phyloP scores from a whole-genome alignment of 1,139 yeast species.

The Zygoascus meyerae region DNA sequence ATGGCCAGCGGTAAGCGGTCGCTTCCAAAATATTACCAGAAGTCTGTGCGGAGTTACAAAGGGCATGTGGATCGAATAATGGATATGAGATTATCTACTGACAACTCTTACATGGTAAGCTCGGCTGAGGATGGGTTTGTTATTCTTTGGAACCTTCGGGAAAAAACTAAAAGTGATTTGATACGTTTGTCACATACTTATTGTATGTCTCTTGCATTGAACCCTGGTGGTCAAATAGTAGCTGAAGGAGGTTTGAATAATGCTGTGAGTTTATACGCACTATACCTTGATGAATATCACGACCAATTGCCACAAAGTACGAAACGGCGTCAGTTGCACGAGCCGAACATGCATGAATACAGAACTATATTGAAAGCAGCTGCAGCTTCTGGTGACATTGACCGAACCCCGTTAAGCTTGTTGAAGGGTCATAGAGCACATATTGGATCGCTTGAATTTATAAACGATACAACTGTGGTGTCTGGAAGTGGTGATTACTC shows the following conservation, averaged over 20 bases:
- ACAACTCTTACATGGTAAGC: slow-evolving; percentile 55
- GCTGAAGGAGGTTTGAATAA: slow-evolving; percentile 87
- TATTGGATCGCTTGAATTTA: slow-evolving; percentile 66
- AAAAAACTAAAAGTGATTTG: slow-evolving; percentile 68
- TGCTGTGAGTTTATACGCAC: slow-evolving; percentile 57
- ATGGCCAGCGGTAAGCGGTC: slow-evolving; percentile 19
- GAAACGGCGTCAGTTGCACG: slow-evolving; percentile 71
- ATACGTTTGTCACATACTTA: slow-evolving; percentile 55
- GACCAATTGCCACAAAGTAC: neutral
- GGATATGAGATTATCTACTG: slow-evolving; percentile 61
- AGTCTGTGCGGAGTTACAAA: slow-evolving; percentile 36
- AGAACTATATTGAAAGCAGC: neutral
- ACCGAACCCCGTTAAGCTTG: slow-evolving; percentile 38
- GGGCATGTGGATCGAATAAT: slow-evolving; percentile 78
- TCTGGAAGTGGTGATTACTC: slow-evolving; percentile 86
- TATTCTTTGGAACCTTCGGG: slow-evolving; percentile 75
- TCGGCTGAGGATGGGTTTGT: slow-evolving; percentile 82
- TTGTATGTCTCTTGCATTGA: slow-evolving; percentile 69
- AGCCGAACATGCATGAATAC: slow-evolving; percentile 46
- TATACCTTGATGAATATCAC: neutral
- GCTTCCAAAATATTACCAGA: slow-evolving; percentile 15
- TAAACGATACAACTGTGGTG: slow-evolving; percentile 46
- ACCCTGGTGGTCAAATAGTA: slow-evolving; percentile 60
- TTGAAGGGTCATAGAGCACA: slow-evolving; percentile 82
- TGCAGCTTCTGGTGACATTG: slow-evolving; percentile 3